Conservation (phyloP, 805 yeast genomes). For the Cyberlindnera galapagoensis region DNA sequence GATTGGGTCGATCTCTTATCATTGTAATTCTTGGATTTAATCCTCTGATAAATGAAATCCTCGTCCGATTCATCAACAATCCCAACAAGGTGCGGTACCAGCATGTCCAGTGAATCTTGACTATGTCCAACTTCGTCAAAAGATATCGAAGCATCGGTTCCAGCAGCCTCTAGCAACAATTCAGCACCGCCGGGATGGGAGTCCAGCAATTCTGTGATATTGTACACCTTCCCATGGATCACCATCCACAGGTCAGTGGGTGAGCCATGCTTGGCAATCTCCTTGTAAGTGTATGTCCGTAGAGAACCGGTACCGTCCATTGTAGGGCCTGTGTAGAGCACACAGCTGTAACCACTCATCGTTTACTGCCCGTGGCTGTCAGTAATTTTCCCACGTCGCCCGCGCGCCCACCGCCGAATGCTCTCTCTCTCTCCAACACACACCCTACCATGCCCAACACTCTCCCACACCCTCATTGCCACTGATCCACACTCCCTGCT, state of each 20-base stretch:
- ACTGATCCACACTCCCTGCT: no score
- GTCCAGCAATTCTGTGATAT: conserved; percentile 58
- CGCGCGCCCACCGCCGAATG: no score
- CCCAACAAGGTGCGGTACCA: conserved; percentile 68
- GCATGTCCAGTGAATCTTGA: conserved; percentile 81
- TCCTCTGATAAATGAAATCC: not conserved
- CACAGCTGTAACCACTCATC: no score
- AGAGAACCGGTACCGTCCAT: no score
- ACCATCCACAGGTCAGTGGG: conserved; percentile 70
- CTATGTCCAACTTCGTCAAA: conserved; percentile 96
- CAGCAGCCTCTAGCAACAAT: conserved; percentile 72
- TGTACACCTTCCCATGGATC: conserved; percentile 73
- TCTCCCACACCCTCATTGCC: no score
- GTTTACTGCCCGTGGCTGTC: no score
- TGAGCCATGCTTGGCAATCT: conserved; percentile 15
- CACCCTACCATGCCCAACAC: no score
- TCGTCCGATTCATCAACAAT: conserved; percentile 42
- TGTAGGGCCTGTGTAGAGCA: no score
- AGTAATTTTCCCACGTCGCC: no score
- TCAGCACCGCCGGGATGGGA: conserved; percentile 70
- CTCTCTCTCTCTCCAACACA: no score
- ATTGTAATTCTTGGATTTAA: not conserved
- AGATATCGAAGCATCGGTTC: conserved; percentile 69
- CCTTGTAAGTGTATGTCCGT: conserved; percentile 10
- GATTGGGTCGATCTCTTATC: no score